A percentile compares a stretch with the other conserved stretches of the same genome.
phyloP scores from a whole-genome alignment of 768 basidiomycete genomes.

The Tephrocybe sp. region DNA sequence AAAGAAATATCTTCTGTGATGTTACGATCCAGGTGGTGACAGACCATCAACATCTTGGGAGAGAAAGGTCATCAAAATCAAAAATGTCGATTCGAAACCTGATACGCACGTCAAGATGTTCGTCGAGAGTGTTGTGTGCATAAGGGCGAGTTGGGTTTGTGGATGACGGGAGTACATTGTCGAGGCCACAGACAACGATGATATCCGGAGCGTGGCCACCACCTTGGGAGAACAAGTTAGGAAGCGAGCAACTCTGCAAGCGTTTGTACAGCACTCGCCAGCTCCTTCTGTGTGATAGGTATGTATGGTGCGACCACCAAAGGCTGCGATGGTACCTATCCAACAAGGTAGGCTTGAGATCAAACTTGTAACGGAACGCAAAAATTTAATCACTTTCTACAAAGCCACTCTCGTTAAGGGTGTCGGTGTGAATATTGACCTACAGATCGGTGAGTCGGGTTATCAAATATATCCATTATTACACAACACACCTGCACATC shows the following conservation, averaged over 20 bases:
- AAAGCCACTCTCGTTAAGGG: conserved; percentile 95
- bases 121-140: conserved; percentile 88
- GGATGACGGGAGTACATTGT: conserved; percentile 92
- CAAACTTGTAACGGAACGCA: neutral
- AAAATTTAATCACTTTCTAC: conserved; percentile 75
- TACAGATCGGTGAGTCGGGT: conserved; percentile 19
- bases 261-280: conserved; percentile 43
- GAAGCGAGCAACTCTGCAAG: neutral
- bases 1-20: conserved; percentile 94
- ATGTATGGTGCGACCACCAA: conserved; percentile 90
- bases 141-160: conserved; percentile 97
- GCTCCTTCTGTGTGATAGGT: conserved; percentile 98
- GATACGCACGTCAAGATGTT: conserved; percentile 86
- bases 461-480: neutral
- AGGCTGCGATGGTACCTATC: conserved; percentile 83
- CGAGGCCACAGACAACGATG: conserved; percentile 89
- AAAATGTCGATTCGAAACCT: neutral
- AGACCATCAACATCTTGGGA: conserved; percentile 98
- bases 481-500: conserved; percentile 78
- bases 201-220: conserved; percentile 98
- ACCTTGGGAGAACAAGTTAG: conserved; percentile 39
- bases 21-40: conserved; percentile 91
- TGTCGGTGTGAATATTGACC: conserved; percentile 97
- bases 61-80: neutral
- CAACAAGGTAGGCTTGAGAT: neutral